A percentile compares a stretch with the other conserved stretches of the same genome.
These are phyloP conservation scores for Hygrocybe coccinea DNA, from an alignment of 768 basidiomycete genomes.

Conservation along the genomic window DNA sequence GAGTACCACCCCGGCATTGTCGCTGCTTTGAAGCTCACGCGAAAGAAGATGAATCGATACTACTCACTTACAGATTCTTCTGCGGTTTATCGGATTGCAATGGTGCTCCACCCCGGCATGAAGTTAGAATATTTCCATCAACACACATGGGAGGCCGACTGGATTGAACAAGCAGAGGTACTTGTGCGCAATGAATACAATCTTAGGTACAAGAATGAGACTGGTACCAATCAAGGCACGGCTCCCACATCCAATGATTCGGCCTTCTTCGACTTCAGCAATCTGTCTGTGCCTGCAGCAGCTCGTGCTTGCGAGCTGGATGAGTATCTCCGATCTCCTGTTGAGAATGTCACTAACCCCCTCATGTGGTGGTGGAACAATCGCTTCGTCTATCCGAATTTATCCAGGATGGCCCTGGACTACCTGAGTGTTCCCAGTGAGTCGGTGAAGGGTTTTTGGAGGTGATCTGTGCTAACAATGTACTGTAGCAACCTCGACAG, in stretches of 20 bases:
- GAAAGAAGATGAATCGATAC: too few species aligned
- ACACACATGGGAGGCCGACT: too few species aligned
- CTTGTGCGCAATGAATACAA: not conserved
- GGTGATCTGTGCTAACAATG: too few species aligned
- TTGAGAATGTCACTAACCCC: conserved; percentile 11
- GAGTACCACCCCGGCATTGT: too few species aligned
- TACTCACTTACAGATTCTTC: too few species aligned
- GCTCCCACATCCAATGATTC: not conserved
- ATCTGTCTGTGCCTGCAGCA: not conserved
- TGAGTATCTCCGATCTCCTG: conserved; percentile 18
- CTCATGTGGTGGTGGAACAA: conserved; percentile 21
- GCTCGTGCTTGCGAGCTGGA: not conserved
- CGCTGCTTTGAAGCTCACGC: too few species aligned
- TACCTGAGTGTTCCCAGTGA: conserved; percentile 13
- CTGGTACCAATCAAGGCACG: not conserved
- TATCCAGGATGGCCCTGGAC: conserved; percentile 27
- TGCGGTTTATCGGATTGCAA: too few species aligned
- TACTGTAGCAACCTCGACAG: too few species aligned
- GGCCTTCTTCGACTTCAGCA: not conserved
- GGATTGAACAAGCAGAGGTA: too few species aligned
- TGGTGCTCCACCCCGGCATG: too few species aligned
- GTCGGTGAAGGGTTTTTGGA: too few species aligned
- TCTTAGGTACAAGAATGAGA: not conserved
- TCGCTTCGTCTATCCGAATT: conserved; percentile 13
- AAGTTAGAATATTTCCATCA: too few species aligned